phyloP scores from a whole-genome alignment of 805 yeast genomes.

The Candida dajiaensis region DNA sequence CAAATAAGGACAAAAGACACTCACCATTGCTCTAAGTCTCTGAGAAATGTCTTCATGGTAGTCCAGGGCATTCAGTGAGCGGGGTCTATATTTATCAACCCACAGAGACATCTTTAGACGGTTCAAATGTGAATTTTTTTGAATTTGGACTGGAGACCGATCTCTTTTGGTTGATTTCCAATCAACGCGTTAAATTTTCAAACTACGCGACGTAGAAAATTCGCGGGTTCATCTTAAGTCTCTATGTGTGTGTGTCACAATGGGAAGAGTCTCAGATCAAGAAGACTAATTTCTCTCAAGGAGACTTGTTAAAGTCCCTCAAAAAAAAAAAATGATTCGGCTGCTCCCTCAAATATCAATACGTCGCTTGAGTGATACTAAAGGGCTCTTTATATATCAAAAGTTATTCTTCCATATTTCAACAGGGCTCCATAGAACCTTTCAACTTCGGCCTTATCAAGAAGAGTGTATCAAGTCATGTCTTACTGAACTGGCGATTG shows the following conservation, averaged over 20 bases:
- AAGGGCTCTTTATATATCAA: not conserved
- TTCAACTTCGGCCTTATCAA: constrained; percentile 52
- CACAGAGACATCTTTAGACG: constrained; percentile 69
- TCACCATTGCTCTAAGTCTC: constrained; percentile 50
- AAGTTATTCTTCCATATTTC: not conserved
- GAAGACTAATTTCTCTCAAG: too few species aligned
- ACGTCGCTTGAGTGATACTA: not conserved
- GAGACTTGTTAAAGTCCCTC: not conserved
- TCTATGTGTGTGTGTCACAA: too few species aligned
- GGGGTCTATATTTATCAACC: constrained; percentile 94
- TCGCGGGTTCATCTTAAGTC: too few species aligned
- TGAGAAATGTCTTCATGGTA: constrained; percentile 63
- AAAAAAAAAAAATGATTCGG: not conserved
- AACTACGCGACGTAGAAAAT: too few species aligned
- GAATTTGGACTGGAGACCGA: too few species aligned
- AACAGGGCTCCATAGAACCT: not conserved
- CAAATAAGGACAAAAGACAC: too few species aligned
- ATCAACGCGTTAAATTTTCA: not conserved
- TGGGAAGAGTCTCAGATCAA: too few species aligned
- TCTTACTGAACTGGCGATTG: constrained; percentile 37
- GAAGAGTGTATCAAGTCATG: constrained; percentile 59
- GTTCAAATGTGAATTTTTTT: too few species aligned
- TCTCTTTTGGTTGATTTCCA: too few species aligned
- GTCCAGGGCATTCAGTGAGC: constrained; percentile 51
- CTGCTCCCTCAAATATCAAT: not conserved